Conservation (phyloP, 108 stramenopile genomes). For the Cyclotella cryptica region DNA sequence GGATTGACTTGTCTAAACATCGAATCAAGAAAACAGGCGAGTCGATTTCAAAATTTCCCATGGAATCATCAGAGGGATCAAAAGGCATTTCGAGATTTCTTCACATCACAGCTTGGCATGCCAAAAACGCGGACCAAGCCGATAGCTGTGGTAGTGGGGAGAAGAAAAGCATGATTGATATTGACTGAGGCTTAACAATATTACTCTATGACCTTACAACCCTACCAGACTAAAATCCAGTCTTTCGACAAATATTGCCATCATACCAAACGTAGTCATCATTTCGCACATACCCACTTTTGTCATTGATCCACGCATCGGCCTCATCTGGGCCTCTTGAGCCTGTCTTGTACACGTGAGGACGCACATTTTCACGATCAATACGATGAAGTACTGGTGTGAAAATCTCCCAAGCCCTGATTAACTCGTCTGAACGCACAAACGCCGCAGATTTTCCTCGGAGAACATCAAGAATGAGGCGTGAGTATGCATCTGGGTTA, state of each 20-base stretch:
- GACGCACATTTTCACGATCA: constrained; percentile 75
- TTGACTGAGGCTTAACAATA: not conserved
- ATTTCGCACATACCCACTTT: constrained; percentile 70
- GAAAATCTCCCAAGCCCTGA: constrained; percentile 95
- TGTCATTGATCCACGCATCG: constrained; percentile 71
- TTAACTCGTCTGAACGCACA: constrained; percentile 96
- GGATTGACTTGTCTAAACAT: constrained; percentile 56
- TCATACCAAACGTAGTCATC: constrained; percentile 73
- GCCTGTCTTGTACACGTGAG: constrained; percentile 84
- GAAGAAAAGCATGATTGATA: not conserved
- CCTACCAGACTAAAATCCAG: not conserved
- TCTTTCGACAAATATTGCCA: constrained; percentile 34
- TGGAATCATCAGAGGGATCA: constrained; percentile 8
- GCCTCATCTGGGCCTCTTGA: constrained; percentile 87
- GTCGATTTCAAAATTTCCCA: not conserved
- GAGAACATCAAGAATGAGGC: constrained; percentile 95
- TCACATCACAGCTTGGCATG: constrained; percentile 22
- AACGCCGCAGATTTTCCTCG: constrained; percentile 92
- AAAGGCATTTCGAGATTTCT: constrained; percentile 9
- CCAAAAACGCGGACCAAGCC: not conserved
- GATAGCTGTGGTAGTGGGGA: not conserved
- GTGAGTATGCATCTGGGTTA: constrained; percentile 97
- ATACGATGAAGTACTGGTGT: constrained; percentile 93
- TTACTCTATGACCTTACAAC: not conserved
- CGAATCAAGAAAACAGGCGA: constrained; percentile 30